These are phyloP conservation scores for Tilletia indica DNA, from an alignment of 1,284 basidiomycete species.

Conservation along the genomic window DNA sequence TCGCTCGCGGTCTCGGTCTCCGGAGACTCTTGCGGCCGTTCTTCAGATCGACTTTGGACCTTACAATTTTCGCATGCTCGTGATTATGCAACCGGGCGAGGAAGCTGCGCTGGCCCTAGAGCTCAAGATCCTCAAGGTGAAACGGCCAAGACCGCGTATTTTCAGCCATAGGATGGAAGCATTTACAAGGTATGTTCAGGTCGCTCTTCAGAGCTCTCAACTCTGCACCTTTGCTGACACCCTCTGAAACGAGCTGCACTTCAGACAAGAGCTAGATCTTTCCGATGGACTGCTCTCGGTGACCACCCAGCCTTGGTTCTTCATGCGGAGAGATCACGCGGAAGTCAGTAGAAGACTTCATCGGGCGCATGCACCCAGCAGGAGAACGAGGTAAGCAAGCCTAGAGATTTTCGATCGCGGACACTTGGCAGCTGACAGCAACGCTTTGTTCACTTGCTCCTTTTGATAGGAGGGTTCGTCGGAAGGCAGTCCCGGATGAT, in stretches of 20 bases:
- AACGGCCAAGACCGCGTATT: constrained; percentile 77
- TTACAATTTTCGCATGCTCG: constrained; percentile 70
- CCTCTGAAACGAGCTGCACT: neutral
- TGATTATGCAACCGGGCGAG: constrained; percentile 61
- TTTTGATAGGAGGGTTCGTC: constrained; percentile 71
- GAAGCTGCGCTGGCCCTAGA: constrained; percentile 88
- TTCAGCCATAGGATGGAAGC: constrained; percentile 80
- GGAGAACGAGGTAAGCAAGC: constrained; percentile 33
- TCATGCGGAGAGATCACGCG: constrained; percentile 89
- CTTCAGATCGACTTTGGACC: constrained; percentile 79
- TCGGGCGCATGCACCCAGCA: constrained; percentile 45
- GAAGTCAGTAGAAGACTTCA: constrained; percentile 53
- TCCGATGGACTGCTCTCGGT: constrained; percentile 73
- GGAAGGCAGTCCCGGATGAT: constrained; percentile 92
- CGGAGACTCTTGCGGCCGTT: constrained; percentile 46
- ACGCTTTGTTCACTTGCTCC: neutral
- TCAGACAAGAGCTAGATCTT: constrained; percentile 39
- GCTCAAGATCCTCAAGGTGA: constrained; percentile 83
- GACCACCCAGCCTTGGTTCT: constrained; percentile 87
- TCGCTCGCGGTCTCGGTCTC: constrained; percentile 49
- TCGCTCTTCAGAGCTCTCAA: constrained; percentile 63
- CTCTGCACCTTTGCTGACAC: too few species aligned
- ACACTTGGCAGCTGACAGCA: too few species aligned
- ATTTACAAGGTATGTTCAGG: constrained; percentile 68
- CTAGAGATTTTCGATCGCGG: too few species aligned